A percentile compares a stretch with the other conserved stretches of the same genome.
phyloP scores from a whole-genome alignment of 495 filamentous ascomycete genomes.

The Bacidia gigantensis region DNA sequence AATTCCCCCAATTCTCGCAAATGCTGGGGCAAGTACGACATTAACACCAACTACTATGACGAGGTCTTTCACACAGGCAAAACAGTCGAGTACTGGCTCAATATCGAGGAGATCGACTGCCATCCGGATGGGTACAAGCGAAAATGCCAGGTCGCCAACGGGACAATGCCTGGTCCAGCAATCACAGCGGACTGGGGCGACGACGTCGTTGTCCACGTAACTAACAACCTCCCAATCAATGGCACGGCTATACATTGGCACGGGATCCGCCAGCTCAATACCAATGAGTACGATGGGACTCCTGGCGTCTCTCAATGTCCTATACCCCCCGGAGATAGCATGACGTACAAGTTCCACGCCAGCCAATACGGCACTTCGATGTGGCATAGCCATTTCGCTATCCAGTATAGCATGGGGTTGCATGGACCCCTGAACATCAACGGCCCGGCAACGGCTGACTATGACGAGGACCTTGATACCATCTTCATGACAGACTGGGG shows the following conservation, averaged over 20 bases:
- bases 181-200: slow-evolving; percentile 2
- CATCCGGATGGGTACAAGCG: slow-evolving; percentile 3
- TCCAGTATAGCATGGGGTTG: slow-evolving; percentile 38
- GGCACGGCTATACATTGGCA: slow-evolving; percentile 41
- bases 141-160: slow-evolving; percentile 4
- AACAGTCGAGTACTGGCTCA: neutral
- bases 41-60: slow-evolving; percentile 43
- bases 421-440: slow-evolving; percentile 35
- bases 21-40: slow-evolving; percentile 22
- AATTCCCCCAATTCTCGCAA: slow-evolving; percentile 1
- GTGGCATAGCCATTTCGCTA: slow-evolving; percentile 42
- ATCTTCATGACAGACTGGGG: slow-evolving; percentile 37
- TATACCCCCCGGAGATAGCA: slow-evolving; percentile 28
- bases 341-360: slow-evolving; percentile 30
- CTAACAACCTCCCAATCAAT: slow-evolving; percentile 15
- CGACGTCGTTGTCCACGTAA: slow-evolving; percentile 19
- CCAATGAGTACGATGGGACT: slow-evolving; percentile 5
- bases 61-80: slow-evolving; percentile 26
- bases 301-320: slow-evolving; percentile 19
- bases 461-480: slow-evolving; percentile 37
- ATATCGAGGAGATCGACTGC: neutral
- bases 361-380: slow-evolving; percentile 37
- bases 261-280: slow-evolving; percentile 30
- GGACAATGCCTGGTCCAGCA: neutral
- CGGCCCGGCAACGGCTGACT: slow-evolving; percentile 35